phyloP scores from a whole-genome alignment of 2,329 filamentous ascomycete genomes.

The Talaromyces rugulosus region DNA sequence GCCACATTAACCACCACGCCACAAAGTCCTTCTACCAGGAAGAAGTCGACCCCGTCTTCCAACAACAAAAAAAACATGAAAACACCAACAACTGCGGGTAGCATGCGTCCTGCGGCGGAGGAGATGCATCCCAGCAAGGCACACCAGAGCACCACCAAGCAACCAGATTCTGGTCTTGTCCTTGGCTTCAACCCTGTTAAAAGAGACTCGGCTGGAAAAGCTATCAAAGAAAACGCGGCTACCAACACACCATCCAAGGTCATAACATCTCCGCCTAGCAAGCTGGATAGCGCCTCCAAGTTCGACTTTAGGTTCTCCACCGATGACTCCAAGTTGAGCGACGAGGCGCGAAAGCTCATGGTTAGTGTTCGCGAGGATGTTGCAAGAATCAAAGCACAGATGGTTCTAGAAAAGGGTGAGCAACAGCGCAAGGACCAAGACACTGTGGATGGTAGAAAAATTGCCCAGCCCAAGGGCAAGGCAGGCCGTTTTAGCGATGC shows the following conservation, averaged over 20 bases:
- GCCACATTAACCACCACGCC: conserved; percentile 19
- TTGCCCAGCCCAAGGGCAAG: conserved; percentile 76
- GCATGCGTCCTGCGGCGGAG: conserved; percentile 65
- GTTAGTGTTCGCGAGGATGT: conserved; percentile 69
- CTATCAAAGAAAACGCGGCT: conserved; percentile 24
- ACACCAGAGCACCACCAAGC: conserved; percentile 68
- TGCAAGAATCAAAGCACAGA: conserved; percentile 63
- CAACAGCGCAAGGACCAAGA: conserved; percentile 47
- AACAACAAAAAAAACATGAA: conserved; percentile 24
- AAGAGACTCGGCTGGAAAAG: conserved; percentile 33
- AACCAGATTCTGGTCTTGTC: conserved; percentile 73
- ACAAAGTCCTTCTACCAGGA: conserved; percentile 16
- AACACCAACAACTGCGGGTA: conserved; percentile 50
- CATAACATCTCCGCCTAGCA: conserved; percentile 28
- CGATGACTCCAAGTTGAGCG: conserved; percentile 42
- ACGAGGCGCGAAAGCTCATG: conserved; percentile 55
- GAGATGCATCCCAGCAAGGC: conserved; percentile 91
- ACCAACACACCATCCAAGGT: conserved; percentile 42
- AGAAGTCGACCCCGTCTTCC: conserved; percentile 29
- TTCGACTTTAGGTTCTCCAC: conserved; percentile 45
- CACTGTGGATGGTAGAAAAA: conserved; percentile 57
- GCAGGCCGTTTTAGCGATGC: conserved; percentile 75
- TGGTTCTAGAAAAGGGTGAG: conserved; percentile 59
- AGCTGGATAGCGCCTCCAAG: conserved; percentile 38
- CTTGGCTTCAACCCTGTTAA: conserved; percentile 78